Conservation (phyloP, 139 green algal species). For the Picochlorum sp. region DNA sequence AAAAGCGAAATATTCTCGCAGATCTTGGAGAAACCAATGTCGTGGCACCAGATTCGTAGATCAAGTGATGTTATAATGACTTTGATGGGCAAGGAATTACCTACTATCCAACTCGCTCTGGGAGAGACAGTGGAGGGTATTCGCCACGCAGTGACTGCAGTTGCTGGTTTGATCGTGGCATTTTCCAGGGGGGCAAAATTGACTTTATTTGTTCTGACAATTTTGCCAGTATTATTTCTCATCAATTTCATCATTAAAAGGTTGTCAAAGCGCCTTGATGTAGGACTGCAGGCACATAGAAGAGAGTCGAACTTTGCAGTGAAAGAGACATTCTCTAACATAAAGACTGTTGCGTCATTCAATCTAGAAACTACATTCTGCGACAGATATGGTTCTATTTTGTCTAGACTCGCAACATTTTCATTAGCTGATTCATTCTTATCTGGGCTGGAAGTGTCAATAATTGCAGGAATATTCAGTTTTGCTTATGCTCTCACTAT, state of each 20-base stretch:
- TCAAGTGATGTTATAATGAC: not conserved
- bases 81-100: not conserved
- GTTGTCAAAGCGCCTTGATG: not conserved
- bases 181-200: conserved; percentile 3
- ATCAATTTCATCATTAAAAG: not conserved
- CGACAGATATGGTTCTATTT: not conserved
- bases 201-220: conserved; percentile 4
- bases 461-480: not conserved
- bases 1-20: too few species aligned
- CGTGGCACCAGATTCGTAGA: not conserved
- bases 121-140: not conserved
- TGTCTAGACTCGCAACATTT: not conserved
- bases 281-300: not conserved
- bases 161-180: conserved; percentile 1
- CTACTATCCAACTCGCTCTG: not conserved
- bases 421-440: not conserved
- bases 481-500: conserved; percentile 4
- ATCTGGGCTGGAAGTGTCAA: not conserved
- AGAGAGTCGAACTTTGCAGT: not conserved
- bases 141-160: not conserved
- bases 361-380: not conserved
- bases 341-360: not conserved
- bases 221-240: not conserved
- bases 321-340: not conserved
- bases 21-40: too few species aligned